Conservation (phyloP, 345 rosid species). For the Pugionium cornutum region DNA sequence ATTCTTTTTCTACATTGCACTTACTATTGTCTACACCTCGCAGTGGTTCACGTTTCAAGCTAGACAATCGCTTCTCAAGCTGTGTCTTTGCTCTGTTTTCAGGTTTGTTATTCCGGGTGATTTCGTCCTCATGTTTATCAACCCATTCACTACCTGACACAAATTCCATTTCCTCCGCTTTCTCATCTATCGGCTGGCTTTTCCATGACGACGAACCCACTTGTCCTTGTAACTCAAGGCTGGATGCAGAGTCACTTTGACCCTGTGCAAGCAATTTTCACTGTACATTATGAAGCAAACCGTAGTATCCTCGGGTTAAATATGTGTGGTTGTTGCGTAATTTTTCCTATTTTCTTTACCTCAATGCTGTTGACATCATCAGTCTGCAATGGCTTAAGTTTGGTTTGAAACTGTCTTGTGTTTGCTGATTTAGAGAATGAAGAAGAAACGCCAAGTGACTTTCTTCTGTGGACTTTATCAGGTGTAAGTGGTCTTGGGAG, state of each 20-base stretch:
- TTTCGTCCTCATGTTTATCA: slow-evolving; percentile 46
- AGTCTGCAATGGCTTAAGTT: slow-evolving; percentile 46
- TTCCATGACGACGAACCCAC: slow-evolving; percentile 56
- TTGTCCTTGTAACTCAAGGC: slow-evolving; percentile 69
- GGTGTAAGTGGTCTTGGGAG: slow-evolving; percentile 52
- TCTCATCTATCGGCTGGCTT: slow-evolving; percentile 46
- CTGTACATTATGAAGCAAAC: slow-evolving; percentile 28
- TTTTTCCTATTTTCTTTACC: slow-evolving; percentile 44
- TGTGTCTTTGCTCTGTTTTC: slow-evolving; percentile 42
- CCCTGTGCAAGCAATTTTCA: slow-evolving; percentile 40
- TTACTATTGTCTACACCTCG: slow-evolving; percentile 23
- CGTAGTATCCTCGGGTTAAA: background rate
- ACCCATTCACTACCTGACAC: slow-evolving; percentile 50
- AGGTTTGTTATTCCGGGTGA: slow-evolving; percentile 41
- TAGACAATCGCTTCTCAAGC: slow-evolving; percentile 29
- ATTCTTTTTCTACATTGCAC: slow-evolving; percentile 46
- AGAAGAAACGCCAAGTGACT: slow-evolving; percentile 50
- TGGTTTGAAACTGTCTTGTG: slow-evolving; percentile 42
- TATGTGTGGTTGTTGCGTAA: background rate
- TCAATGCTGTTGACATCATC: slow-evolving; percentile 59
- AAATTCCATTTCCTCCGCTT: slow-evolving; percentile 59
- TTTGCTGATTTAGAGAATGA: slow-evolving; percentile 52
- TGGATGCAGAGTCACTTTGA: slow-evolving; percentile 50
- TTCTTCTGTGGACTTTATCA: slow-evolving; percentile 45
- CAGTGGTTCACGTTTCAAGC: slow-evolving; percentile 29